phyloP scores from a whole-genome alignment of 1,284 basidiomycete genomes.

The Ganoderma lucidum region DNA sequence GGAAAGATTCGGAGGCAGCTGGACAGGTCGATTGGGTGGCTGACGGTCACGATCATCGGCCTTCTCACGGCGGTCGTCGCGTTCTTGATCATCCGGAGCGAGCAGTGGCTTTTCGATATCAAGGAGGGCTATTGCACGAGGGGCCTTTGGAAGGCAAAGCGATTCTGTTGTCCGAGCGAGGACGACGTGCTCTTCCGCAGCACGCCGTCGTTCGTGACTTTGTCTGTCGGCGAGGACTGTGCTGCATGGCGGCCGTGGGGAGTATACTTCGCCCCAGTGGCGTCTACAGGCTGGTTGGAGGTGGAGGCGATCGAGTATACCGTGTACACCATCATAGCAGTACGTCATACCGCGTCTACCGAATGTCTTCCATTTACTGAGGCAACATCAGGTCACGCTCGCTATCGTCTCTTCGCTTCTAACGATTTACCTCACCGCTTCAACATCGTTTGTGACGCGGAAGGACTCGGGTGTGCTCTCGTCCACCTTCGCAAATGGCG shows the following conservation, averaged over 20 bases:
- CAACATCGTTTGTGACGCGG: conserved; percentile 85
- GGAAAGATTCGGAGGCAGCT: conserved; percentile 74
- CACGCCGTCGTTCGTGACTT: conserved; percentile 26
- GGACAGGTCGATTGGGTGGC: conserved; percentile 91
- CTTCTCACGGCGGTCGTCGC: conserved; percentile 87
- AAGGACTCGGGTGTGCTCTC: conserved; percentile 84
- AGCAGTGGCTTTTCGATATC: conserved; percentile 93
- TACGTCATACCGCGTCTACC: conserved; percentile 47
- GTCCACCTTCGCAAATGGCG: conserved; percentile 51
- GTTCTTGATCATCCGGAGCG: conserved; percentile 86
- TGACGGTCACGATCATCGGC: conserved; percentile 89
- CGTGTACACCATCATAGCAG: conserved; percentile 81
- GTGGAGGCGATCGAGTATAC: conserved; percentile 70
- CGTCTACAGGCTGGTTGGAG: conserved; percentile 39
- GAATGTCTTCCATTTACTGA: conserved; percentile 13
- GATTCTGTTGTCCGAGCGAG: conserved; percentile 79
- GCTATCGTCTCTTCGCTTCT: conserved; percentile 79
- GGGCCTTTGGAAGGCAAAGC: conserved; percentile 79
- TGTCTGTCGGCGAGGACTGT: conserved; percentile 57
- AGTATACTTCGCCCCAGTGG: conserved; percentile 47
- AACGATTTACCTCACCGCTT: conserved; percentile 89
- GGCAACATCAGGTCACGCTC: conserved; percentile 62
- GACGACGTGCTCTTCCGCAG: conserved; percentile 34
- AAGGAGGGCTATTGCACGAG: conserved; percentile 90
- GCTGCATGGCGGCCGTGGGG: conserved; percentile 83